Conservation (phyloP, 2,329 filamentous ascomycete genomes). For the Aspergillus sp. region DNA sequence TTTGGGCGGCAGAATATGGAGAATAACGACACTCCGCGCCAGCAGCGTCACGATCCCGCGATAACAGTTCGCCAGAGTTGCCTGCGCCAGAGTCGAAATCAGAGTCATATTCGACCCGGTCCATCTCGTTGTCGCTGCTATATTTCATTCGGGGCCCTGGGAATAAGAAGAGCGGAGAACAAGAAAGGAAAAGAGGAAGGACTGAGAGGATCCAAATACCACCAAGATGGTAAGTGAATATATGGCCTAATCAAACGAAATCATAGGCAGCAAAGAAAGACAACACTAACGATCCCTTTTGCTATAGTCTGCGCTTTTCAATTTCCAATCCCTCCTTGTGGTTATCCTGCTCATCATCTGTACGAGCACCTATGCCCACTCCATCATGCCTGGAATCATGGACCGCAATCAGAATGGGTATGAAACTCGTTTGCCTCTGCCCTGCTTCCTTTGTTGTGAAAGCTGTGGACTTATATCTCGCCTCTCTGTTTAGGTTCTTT, state of each 20-base stretch:
- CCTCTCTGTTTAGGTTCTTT: constrained; percentile 48
- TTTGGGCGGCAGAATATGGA: neutral
- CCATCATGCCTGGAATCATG: constrained; percentile 79
- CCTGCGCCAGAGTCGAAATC: too few relatives aligned
- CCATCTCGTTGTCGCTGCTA: too few relatives aligned
- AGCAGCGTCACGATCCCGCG: too few relatives aligned
- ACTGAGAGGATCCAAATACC: neutral
- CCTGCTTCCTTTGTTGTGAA: neutral
- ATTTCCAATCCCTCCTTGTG: constrained; percentile 93
- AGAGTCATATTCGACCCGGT: too few relatives aligned
- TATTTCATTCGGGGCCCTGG: too few relatives aligned
- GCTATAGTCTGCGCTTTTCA: constrained; percentile 84
- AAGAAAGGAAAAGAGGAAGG: constrained; percentile 3
- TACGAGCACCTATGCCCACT: constrained; percentile 89
- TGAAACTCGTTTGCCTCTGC: constrained; percentile 11
- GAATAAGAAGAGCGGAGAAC: too few relatives aligned
- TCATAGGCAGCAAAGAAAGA: too few relatives aligned
- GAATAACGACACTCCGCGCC: neutral
- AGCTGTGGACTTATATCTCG: constrained; percentile 2
- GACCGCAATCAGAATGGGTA: constrained; percentile 90
- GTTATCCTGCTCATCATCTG: constrained; percentile 93
- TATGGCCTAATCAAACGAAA: neutral
- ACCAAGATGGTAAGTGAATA: constrained; percentile 25
- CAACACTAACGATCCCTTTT: neutral
- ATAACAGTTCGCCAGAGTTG: too few relatives aligned